These are phyloP conservation scores for Fusarium vanettenii DNA, from an alignment of 2,329 filamentous ascomycete species.

Conservation along the genomic window DNA sequence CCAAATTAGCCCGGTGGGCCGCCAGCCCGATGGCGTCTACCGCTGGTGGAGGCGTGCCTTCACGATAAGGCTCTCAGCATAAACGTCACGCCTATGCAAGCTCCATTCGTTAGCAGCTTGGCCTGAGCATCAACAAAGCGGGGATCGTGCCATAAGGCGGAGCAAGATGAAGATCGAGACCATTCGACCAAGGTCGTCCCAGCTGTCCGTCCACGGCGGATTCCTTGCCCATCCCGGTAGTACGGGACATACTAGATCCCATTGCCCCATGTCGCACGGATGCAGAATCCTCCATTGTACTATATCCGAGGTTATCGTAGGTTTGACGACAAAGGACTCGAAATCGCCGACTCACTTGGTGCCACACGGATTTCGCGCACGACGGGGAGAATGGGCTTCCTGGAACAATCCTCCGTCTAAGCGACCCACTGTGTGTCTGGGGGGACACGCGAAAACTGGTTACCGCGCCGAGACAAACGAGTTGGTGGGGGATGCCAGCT, in stretches of 20 bases:
- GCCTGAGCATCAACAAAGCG: slow-evolving; percentile 30
- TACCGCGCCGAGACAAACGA: slow-evolving; percentile 25
- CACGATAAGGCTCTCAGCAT: slow-evolving; percentile 40
- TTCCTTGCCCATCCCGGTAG: slow-evolving; percentile 41
- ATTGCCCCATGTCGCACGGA: slow-evolving; percentile 30
- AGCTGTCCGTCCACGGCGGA: slow-evolving; percentile 23
- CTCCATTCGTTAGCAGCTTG: slow-evolving; percentile 36
- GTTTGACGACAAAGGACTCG: slow-evolving; percentile 17
- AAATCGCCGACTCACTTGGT: slow-evolving; percentile 18
- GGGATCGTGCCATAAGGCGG: slow-evolving; percentile 45
- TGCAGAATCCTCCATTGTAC: slow-evolving; percentile 24
- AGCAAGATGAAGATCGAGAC: slow-evolving; percentile 43
- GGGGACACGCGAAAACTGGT: slow-evolving; percentile 20
- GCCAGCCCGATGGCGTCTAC: slow-evolving; percentile 32
- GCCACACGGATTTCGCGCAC: slow-evolving; percentile 10
- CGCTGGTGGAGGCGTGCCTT: slow-evolving; percentile 26
- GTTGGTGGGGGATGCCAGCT: slow-evolving; percentile 6
- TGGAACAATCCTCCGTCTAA: neutral
- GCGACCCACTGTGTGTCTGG: slow-evolving; percentile 9
- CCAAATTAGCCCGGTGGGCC: slow-evolving; percentile 37
- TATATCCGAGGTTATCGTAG: slow-evolving; percentile 34
- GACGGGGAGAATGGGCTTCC: neutral
- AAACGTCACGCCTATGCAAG: slow-evolving; percentile 43
- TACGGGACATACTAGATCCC: slow-evolving; percentile 42
- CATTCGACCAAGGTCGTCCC: slow-evolving; percentile 36